Evolutionary conservation across 257 asterid genomes (phyloP), one percentile per base, ranked within the genome.

Genomic region (Jacaranda mimosifolia): DNA sequence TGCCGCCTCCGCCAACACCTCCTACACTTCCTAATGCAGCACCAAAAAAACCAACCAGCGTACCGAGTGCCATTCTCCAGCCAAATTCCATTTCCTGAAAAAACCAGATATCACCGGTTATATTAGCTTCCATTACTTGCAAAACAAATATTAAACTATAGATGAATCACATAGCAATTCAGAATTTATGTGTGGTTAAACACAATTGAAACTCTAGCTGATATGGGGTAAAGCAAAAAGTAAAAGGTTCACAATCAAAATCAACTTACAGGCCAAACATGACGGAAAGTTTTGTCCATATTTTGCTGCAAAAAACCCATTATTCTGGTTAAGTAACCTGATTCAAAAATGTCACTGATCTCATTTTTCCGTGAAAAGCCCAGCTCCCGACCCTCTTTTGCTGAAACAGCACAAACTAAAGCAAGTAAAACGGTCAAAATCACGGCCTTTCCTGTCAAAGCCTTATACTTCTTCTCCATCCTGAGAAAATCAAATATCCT

Each of bases 21-120:
- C 91, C 92, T 18, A 88, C 84, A 36, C 92, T 88, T 42, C 89
- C 92, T 67, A 86, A 83, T 77, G 93, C 93, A 79, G 91, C 93
- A 79, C 91, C 91, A 63, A 89, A 71, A 86, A 86, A 89, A 77
- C 89, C 93, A 81, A 89, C 75, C 74, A 85, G 78, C 39, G 88
- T 68, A 18, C 89, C 89, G 67, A 80, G 18, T 40, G 79, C 82
- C 55, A 85, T 75, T 64, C 86, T 85, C 93, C 93, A 89, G 3
- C 90, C 89, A 73, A 86, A 89, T 76, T 83, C 85, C 80, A 86
- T 73, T 17, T 86, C 86, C 93, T 89, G 81, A 55, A 70, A 70
- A 73, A 56, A 14, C 58, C 14, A 52, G 3, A 10, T 52, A 3
- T n/a, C 14, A 14, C 46, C 46, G 4, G 46, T 42, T 42, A 42